phyloP scores from a whole-genome alignment of 2,329 filamentous ascomycete genomes.

The Trichocomaceae sp. region DNA sequence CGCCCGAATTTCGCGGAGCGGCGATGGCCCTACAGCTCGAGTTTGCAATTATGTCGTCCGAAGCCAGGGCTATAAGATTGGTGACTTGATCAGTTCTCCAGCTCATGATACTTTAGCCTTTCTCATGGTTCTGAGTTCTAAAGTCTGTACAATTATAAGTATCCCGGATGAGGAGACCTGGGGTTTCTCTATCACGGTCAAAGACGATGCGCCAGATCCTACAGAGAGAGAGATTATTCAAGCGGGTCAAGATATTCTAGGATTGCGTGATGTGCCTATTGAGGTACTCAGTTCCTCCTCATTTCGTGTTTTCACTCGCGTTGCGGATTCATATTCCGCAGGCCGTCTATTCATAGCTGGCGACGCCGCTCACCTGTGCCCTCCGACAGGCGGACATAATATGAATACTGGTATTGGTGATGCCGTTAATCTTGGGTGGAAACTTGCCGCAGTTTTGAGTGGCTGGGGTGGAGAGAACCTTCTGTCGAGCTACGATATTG shows the following conservation, averaged over 20 bases:
- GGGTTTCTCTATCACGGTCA: background rate
- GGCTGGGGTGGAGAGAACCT: conserved; percentile 21
- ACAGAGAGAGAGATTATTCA: background rate
- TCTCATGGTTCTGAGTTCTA: background rate
- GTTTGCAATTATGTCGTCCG: background rate
- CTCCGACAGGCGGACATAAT: conserved; percentile 34
- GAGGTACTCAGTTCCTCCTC: background rate
- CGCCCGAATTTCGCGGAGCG: background rate
- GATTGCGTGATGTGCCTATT: background rate
- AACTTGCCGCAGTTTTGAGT: conserved; percentile 23
- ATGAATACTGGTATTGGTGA: conserved; percentile 35
- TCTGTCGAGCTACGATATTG: conserved; percentile 23
- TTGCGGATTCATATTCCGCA: background rate
- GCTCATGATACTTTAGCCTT: conserved; percentile 1
- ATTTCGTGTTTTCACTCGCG: background rate
- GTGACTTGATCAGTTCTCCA: background rate
- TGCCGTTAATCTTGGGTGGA: conserved; percentile 32
- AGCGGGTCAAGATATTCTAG: background rate
- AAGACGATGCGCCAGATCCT: background rate
- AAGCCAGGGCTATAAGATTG: background rate
- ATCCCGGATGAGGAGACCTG: conserved; percentile 2
- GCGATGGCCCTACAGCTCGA: background rate
- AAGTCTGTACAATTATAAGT: background rate
- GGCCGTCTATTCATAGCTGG: background rate
- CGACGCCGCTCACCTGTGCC: conserved; percentile 27